These are phyloP conservation scores for Theobroma grandiflorum DNA, from an alignment of 441 rosid species.

Conservation along the genomic window DNA sequence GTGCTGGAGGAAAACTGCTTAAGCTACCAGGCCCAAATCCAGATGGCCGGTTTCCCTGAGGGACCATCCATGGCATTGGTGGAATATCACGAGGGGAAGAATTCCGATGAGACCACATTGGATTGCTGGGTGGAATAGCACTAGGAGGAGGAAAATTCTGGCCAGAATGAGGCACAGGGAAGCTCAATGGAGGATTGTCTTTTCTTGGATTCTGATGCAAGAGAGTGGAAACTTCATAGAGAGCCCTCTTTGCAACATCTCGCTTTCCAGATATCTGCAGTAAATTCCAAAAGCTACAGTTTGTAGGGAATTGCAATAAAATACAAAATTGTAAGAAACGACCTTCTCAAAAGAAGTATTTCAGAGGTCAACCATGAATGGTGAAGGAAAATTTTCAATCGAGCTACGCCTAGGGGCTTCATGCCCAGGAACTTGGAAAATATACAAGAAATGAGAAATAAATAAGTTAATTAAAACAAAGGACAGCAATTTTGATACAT, in stretches of 20 bases:
- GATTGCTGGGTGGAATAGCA: slow-evolving; percentile 41
- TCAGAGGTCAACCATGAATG: slow-evolving; percentile 17
- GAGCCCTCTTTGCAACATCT: slow-evolving; percentile 58
- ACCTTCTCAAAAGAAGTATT: neutral
- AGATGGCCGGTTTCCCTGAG: slow-evolving; percentile 40
- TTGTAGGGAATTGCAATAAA: slow-evolving; percentile 26
- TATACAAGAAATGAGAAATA: neutral
- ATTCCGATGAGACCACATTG: slow-evolving; percentile 44
- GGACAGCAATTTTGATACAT: neutral
- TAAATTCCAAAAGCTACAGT: slow-evolving; percentile 34
- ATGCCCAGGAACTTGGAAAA: neutral
- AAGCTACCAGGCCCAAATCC: slow-evolving; percentile 47
- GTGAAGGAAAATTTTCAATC: neutral
- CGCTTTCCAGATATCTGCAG: slow-evolving; percentile 64
- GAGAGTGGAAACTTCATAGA: slow-evolving; percentile 59
- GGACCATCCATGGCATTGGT: slow-evolving; percentile 46
- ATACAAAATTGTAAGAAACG: slow-evolving; percentile 13
- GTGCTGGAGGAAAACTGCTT: slow-evolving; percentile 44
- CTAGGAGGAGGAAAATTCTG: slow-evolving; percentile 45
- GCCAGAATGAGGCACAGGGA: slow-evolving; percentile 39
- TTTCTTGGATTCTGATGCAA: slow-evolving; percentile 71
- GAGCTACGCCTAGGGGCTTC: neutral
- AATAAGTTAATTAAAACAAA: neutral
- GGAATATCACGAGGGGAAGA: slow-evolving; percentile 41
- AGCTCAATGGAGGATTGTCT: slow-evolving; percentile 44